Evolutionary conservation across 768 basidiomycete species (phyloP), one percentile per base, ranked within the genome.

Genomic region (Strobilomyces dryophilus): DNA sequence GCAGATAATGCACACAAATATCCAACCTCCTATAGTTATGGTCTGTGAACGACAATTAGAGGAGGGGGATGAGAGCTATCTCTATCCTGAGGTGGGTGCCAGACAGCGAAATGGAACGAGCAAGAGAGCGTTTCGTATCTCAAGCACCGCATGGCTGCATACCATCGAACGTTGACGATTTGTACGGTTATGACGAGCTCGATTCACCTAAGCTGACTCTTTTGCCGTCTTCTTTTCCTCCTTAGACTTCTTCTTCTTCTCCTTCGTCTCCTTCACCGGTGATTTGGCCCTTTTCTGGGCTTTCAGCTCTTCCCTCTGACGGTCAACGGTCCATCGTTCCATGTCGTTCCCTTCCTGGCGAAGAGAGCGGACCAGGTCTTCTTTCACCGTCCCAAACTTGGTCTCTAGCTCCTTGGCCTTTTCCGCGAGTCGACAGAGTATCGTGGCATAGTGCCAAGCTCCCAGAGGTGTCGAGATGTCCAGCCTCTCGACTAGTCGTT

Each of bases 21-120:
- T 27, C 27, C 27, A 32, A 12, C 10, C 29, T 11, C 29, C 32
- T 45, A 45, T n/a, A n/a, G n/a, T n/a, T 45, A 27, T 11, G 37
- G 21, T 43, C 41, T 29, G 37, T 50, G 49, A 44, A 42, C 27
- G 32, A 32, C 44, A 41, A 58, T 45, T n/a, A 3, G 18, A 6
- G 18, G 17, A 12, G 17, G 20, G 17, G 8, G 29, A 42, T n/a
- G 32, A 11, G 8, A 32, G 18, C 26, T 20, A 27, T 40, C 12
- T 43, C 41, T 41, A 47, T 20, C 31, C 46, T 29, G 41, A 42
- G 45, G 44, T 34, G 46, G 56, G 61, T 62, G 27, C 55, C 64
- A 55, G 54, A 59, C 59, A 45, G 31, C 41, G 49, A 47, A 21
- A 49, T 29, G n/a, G 26, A 42, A 36, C 24, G 43, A 15, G 5